Conservation (phyloP, 768 basidiomycete species). For the Boletus subparvulus region DNA sequence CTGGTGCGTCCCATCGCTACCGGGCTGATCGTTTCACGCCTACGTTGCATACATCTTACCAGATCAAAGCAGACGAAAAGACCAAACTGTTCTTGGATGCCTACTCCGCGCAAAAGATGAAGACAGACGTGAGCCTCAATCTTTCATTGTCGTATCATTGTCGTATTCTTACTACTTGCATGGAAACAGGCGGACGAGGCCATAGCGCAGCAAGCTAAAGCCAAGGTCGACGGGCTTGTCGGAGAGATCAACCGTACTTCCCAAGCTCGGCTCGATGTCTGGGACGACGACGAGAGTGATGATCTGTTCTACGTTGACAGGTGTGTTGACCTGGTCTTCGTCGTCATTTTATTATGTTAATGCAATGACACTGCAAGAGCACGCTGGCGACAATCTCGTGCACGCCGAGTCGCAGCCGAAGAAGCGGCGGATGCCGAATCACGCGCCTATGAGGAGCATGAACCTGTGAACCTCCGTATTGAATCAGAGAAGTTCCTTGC, state of each 20-base stretch:
- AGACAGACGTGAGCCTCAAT: slow-evolving; percentile 66
- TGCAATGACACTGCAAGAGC: slow-evolving; percentile 39
- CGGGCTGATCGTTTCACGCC: slow-evolving; percentile 29
- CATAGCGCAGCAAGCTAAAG: slow-evolving; percentile 58
- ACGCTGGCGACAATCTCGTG: slow-evolving; percentile 82
- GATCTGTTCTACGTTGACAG: slow-evolving; percentile 92
- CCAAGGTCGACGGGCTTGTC: slow-evolving; percentile 62
- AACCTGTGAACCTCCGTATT: slow-evolving; percentile 80
- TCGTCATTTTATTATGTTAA: background rate
- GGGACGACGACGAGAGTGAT: slow-evolving; percentile 92
- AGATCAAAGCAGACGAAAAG: slow-evolving; percentile 98
- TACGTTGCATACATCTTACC: slow-evolving; percentile 35
- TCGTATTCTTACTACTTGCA: background rate
- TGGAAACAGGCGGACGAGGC: slow-evolving; percentile 65
- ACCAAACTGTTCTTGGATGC: slow-evolving; percentile 85
- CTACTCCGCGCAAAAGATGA: slow-evolving; percentile 75
- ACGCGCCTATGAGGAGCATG: slow-evolving; percentile 77
- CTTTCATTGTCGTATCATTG: background rate
- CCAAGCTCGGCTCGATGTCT: slow-evolving; percentile 76
- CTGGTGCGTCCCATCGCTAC: slow-evolving; percentile 53
- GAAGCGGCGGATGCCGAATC: slow-evolving; percentile 84
- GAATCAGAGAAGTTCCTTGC: slow-evolving; percentile 95
- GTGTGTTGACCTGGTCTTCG: slow-evolving; percentile 40
- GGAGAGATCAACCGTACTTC: slow-evolving; percentile 70
- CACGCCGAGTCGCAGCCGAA: slow-evolving; percentile 70